Base-by-base conservation (phyloP, 352 stramenopile species). In the Pythium coloratum region DNA sequence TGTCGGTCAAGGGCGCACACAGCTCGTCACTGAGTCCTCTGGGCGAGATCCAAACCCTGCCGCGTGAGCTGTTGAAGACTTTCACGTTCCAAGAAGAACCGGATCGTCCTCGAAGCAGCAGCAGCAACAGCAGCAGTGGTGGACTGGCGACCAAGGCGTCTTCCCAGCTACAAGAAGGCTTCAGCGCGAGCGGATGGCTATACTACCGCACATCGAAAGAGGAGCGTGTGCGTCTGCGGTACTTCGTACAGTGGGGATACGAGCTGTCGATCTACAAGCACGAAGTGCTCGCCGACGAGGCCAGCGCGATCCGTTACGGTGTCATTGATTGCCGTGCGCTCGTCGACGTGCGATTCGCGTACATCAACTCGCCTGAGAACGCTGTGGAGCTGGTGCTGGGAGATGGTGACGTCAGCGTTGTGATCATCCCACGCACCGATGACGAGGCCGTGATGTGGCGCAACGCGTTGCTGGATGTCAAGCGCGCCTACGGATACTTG, bases 181-280 rank as follows among this genome's bases (percentile, higher is more conserved):
- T 94, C 55, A 92, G 84, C 42, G 83, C 84, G 0, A 88, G 83
- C 30, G 88, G 88, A 9, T 96, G 88, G 88, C 70, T 96, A 0
- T 96, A 92, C 60, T 96, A 96, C 55, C 84, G 86, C 30, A 94
- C 84, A 1, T 88, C 84, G 8, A 91, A 81, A 8, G 85, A 94
- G 65, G 86, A 96, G 56, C 88, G 88, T 2, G 82, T 94, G 20
- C 86, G 86, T 8, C 72, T 90, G 55, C 86, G 88, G 3, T 96
- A 93, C 67, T 96, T 96, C 56, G 87, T 96, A 38, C 86, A 93
- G 57, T 94, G 84, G 84, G 88, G 88, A 9, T 92, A 90, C 64
- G 88, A 96, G 55, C 71, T 96, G 10, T 94, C 88, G 7, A 96
- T 96, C 66, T 96, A 94, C 75, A 96, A 96, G 75, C 88, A 96